Percentiles rank a stretch among this genome's conserved stretches.
Conservation (phyloP, 2,329 filamentous ascomycete genomes). For the Lasiodiplodia gonubiensis region DNA sequence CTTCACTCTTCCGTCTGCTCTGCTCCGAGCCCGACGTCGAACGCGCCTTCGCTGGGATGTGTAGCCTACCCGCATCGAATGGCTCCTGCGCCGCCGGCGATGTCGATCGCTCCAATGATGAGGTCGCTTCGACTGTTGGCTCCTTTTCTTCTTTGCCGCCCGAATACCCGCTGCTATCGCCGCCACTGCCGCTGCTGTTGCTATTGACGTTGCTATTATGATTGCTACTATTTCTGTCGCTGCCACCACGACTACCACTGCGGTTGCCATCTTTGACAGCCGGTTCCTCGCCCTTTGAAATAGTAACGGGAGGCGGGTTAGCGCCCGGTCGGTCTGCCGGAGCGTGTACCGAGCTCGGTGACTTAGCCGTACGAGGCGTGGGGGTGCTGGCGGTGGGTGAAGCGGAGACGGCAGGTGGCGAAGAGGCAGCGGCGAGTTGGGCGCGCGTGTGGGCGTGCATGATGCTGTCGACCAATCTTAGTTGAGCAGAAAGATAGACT, state of each 20-base stretch:
- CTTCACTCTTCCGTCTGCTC: not conserved
- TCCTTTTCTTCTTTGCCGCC: not conserved
- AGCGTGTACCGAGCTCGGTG: not conserved
- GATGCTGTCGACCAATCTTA: slow-evolving; percentile 4
- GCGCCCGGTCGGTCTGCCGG: not conserved
- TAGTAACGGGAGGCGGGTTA: too few relatives aligned
- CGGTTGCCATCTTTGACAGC: not conserved
- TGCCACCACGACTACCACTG: not conserved
- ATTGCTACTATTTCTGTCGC: not conserved
- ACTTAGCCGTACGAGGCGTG: not conserved
- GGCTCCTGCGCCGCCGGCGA: not conserved
- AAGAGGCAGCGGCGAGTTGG: slow-evolving; percentile 18
- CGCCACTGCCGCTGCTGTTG: not conserved
- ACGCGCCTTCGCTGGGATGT: slow-evolving; percentile 4
- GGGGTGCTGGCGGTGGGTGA: not conserved
- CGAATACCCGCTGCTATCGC: not conserved
- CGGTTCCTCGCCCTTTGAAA: not conserved
- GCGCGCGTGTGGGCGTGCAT: slow-evolving; percentile 27
- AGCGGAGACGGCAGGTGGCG: not conserved
- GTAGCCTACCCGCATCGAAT: slow-evolving; percentile 5
- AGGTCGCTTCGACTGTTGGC: not conserved
- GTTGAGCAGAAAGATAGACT: not conserved
- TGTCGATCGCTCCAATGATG: not conserved
- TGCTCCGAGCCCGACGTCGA: not conserved
- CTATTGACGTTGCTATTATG: not conserved